phyloP scores from a whole-genome alignment of 1,139 yeast species.

The Zygosaccharomyces sapae region DNA sequence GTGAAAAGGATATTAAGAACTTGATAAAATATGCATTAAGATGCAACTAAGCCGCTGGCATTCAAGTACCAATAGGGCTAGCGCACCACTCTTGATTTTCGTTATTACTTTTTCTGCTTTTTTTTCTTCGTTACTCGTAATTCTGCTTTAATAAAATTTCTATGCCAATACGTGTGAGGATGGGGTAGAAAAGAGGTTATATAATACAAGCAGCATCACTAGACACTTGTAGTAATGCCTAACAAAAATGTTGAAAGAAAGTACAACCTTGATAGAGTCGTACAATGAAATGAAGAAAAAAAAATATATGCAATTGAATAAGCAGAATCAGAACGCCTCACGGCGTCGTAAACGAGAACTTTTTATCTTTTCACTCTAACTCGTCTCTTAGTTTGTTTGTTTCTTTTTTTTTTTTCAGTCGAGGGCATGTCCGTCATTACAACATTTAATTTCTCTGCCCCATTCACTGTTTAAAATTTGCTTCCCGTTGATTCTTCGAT shows the following conservation, averaged over 20 bases:
- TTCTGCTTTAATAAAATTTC: neutral
- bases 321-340: neutral
- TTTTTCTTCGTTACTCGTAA: neutral
- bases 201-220: conserved; percentile 4
- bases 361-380: too few relatives aligned
- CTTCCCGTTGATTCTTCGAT: conserved; percentile 78
- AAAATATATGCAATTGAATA: conserved; percentile 6
- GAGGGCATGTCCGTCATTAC: conserved; percentile 53
- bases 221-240: neutral
- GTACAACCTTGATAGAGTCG: neutral
- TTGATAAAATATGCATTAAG: neutral
- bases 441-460: conserved; percentile 83
- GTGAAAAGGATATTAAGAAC: neutral
- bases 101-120: neutral
- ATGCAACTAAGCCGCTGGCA: neutral
- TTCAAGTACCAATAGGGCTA: neutral
- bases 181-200: neutral
- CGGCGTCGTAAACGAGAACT: too few relatives aligned
- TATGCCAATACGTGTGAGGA: neutral
- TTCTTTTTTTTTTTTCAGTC: conserved; percentile 7
- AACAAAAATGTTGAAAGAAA: neutral
- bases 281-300: conserved; percentile 1
- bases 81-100: too few relatives aligned
- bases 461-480: conserved; percentile 91
- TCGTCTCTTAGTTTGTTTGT: neutral